phyloP scores from a whole-genome alignment of 176 grass and related monocot genomes.

The Raddia distichophylla region DNA sequence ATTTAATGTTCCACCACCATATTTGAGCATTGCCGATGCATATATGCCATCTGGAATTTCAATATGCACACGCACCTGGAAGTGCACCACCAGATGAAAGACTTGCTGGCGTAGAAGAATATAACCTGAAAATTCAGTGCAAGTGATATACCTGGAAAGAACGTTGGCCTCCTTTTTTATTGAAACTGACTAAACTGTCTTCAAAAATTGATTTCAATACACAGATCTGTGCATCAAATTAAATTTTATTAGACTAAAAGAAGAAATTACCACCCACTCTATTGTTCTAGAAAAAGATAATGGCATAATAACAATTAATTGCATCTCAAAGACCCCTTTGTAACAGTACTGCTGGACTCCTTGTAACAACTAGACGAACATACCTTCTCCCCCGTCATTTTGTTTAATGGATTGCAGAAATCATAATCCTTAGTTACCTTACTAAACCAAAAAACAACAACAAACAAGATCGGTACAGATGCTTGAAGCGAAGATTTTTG shows the following conservation, averaged over 20 bases:
- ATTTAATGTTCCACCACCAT: conserved; percentile 46
- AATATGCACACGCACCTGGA: conserved; percentile 54
- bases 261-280: neutral
- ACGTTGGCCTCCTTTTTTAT: conserved; percentile 58
- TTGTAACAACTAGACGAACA: neutral
- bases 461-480: neutral
- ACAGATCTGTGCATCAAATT: conserved; percentile 58
- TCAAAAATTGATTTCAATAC: conserved; percentile 87
- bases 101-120: neutral
- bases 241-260: conserved; percentile 34
- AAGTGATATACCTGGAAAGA: conserved; percentile 69
- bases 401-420: neutral
- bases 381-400: neutral
- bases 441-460: neutral
- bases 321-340: neutral
- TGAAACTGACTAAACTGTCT: conserved; percentile 53
- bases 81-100: conserved; percentile 36
- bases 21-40: conserved; percentile 49
- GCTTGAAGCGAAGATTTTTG: neutral
- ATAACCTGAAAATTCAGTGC: conserved; percentile 18
- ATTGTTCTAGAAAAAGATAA: neutral
- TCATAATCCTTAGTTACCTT: neutral
- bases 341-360: neutral
- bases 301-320: neutral
- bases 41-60: conserved; percentile 54